These are phyloP conservation scores for Yamadazyma laniorum DNA, from an alignment of 805 yeast genomes.

Conservation along the genomic window DNA sequence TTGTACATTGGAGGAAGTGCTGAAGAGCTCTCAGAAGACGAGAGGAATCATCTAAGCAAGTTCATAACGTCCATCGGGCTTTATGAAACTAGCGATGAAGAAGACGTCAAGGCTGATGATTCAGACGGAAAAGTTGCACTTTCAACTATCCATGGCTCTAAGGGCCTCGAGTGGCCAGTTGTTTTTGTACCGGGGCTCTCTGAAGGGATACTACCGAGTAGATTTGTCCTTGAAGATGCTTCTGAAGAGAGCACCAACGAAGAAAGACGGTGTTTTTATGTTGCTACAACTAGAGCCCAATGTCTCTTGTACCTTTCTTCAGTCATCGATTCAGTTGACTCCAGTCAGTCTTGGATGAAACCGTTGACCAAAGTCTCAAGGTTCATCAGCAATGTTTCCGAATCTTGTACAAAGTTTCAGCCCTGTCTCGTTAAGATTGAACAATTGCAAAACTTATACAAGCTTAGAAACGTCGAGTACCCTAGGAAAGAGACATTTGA, in stretches of 20 bases:
- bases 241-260: conserved; percentile 51
- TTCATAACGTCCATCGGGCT: conserved; percentile 36
- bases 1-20: conserved; percentile 14
- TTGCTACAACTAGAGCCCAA: conserved; percentile 85
- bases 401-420: conserved; percentile 13
- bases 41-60: conserved; percentile 19
- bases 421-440: conserved; percentile 19
- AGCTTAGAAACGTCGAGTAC: conserved; percentile 9
- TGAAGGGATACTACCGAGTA: conserved; percentile 66
- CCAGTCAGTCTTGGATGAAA: conserved; percentile 4
- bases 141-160: conserved; percentile 88
- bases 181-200: conserved; percentile 77
- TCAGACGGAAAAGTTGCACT: conserved; percentile 37
- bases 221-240: conserved; percentile 37
- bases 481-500: conserved; percentile 9
- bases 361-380: conserved; percentile 20
- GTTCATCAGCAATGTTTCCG: conserved; percentile 20
- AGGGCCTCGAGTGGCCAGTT: conserved; percentile 94
- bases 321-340: conserved; percentile 14
- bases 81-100: conserved; percentile 25
- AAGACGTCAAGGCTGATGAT: conserved; percentile 15
- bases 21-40: conserved; percentile 13
- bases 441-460: conserved; percentile 19
- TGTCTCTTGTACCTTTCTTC: conserved; percentile 47
- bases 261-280: conserved; percentile 83